Conservation (phyloP, 2,329 filamentous ascomycete species). For the Fusarium torreyae region DNA sequence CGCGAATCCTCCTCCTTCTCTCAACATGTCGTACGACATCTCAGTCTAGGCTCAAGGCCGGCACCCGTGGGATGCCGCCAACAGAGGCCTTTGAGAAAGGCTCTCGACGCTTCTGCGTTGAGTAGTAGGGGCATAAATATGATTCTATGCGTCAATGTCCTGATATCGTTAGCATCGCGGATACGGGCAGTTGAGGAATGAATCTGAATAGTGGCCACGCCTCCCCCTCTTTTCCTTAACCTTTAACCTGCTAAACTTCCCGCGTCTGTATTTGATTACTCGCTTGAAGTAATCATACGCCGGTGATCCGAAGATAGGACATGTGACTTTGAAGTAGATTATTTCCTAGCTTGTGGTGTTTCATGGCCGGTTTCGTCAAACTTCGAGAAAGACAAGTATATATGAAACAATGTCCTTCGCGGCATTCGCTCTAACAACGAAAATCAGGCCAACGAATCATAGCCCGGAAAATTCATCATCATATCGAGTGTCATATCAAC, state of each 20-base stretch:
- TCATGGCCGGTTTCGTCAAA: constrained; percentile 2
- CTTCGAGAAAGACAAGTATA: background rate
- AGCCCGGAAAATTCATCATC: background rate
- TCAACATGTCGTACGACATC: constrained; percentile 30
- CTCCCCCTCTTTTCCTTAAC: constrained; percentile 1
- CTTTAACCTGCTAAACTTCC: constrained; percentile 3
- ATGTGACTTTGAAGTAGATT: background rate
- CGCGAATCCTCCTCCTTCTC: background rate
- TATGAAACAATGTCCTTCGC: constrained; percentile 6
- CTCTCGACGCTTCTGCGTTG: background rate
- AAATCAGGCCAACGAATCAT: background rate
- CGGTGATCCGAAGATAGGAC: background rate
- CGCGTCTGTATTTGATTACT: background rate
- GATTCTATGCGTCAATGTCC: constrained; percentile 7
- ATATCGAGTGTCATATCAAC: constrained; percentile 8
- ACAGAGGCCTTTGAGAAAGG: background rate
- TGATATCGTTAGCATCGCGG: constrained; percentile 23
- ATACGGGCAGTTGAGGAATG: constrained; percentile 30
- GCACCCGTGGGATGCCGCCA: constrained; percentile 17
- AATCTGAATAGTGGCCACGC: background rate
- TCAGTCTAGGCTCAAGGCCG: constrained; percentile 17
- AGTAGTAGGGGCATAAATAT: constrained; percentile 4
- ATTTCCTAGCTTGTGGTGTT: constrained; percentile 1
- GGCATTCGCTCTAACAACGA: background rate
- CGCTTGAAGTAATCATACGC: constrained; percentile 2